Base-by-base conservation (phyloP, 768 basidiomycete genomes). In the Saitozyma podzolica region DNA sequence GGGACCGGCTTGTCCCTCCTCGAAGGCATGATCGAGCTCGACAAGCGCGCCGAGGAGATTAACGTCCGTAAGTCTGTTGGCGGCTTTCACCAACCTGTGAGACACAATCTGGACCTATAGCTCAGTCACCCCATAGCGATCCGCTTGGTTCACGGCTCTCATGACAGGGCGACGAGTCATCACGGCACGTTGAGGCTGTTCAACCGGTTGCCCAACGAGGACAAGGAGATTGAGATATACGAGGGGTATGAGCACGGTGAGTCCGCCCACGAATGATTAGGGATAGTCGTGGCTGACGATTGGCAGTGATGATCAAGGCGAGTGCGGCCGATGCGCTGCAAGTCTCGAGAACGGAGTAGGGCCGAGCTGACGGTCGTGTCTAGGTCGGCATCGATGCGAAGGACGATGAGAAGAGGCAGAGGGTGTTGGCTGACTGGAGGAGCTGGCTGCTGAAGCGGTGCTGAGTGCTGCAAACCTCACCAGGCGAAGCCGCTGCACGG, bases 211-310 rank as follows among this genome's bases (percentile, higher is more conserved):
- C 68, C 67, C 14, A 66, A 73, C 50, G 64, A 64, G 43, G 80
- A 80, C 58, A 81, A 80, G 65, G 74, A 80, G 59, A 61, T 79
- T 49, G 65, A 78, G 59, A 73, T 81, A n/a, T 82, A 78, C 57
- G 79, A 80, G 16, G 80, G 78, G 0, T 81, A 79, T 56, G 80
- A 82, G 63, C 81, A 82, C 64, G 68, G 75, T 71, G 40, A 60
- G 75, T 65, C 14, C n/a, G 13, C 48, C 29, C 40, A 45, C 9
- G 50, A 10, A 16, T 14, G 39, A 9, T 9, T 47, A 11, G 50
- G 49, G 14, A 37, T 9, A n/a, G 8, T n/a, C 43, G 14, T 9
- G 29, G 42, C 50, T 63, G 56, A 59, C 7, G 9, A 13, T 43
- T 29, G n/a, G 6, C 49, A 75, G 75, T 80, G 42, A 78, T 80